Percentiles rank a stretch among this genome's conserved stretches.
These are phyloP conservation scores for Grammothele lineata DNA, from an alignment of 768 basidiomycete genomes.

Conservation along the genomic window DNA sequence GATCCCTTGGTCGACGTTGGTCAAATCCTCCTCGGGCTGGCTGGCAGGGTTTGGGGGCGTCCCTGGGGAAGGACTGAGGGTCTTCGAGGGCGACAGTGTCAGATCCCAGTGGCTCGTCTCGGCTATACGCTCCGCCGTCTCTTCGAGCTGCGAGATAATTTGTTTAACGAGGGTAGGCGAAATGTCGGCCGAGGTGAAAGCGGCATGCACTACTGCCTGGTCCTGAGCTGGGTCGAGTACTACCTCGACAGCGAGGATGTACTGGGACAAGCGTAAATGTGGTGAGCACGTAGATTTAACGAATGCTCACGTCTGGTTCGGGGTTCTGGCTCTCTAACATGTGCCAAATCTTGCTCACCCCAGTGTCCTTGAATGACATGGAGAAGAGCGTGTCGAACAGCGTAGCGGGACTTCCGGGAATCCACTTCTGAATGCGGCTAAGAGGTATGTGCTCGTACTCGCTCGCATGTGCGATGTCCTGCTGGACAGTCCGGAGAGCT, in stretches of 20 bases:
- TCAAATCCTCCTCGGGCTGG: neutral
- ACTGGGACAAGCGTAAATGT: slow-evolving; percentile 5
- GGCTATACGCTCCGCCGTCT: slow-evolving; percentile 18
- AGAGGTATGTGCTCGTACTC: slow-evolving; percentile 29
- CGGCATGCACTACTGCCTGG: slow-evolving; percentile 18
- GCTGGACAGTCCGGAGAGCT: slow-evolving; percentile 22
- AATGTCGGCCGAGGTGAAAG: slow-evolving; percentile 20
- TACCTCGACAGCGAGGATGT: slow-evolving; percentile 20
- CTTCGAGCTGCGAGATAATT: slow-evolving; percentile 24
- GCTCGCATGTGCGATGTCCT: slow-evolving; percentile 24
- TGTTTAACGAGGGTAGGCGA: slow-evolving; percentile 15
- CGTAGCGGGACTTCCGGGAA: slow-evolving; percentile 13
- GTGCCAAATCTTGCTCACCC: slow-evolving; percentile 19
- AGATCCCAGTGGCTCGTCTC: slow-evolving; percentile 3
- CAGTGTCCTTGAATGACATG: slow-evolving; percentile 23
- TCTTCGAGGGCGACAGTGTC: neutral
- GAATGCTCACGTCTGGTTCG: slow-evolving; percentile 27
- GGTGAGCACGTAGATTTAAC: neutral
- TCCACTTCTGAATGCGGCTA: slow-evolving; percentile 29
- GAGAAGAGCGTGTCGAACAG: slow-evolving; percentile 31
- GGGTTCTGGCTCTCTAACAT: slow-evolving; percentile 27
- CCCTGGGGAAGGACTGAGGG: neutral
- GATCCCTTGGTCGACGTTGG: slow-evolving; percentile 1
- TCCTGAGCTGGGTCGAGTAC: slow-evolving; percentile 21
- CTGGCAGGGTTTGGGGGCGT: neutral